These are phyloP conservation scores for Euryodendron excelsum DNA, from an alignment of 148 eudicot genomes.

Conservation along the genomic window DNA sequence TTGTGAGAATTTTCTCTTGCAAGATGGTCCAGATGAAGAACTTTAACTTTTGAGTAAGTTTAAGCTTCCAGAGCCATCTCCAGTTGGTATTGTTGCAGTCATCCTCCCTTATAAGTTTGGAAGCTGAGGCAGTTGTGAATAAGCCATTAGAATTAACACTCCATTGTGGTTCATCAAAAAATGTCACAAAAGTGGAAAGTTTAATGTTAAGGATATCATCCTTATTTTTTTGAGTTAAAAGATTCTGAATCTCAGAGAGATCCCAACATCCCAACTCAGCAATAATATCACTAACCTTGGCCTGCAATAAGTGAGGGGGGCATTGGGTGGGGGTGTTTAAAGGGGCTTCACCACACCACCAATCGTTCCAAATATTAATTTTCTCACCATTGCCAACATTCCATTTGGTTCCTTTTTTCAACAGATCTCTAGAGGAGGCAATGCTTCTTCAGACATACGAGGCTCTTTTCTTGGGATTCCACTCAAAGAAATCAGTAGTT, in stretches of 20 bases:
- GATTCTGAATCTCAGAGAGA: neutral
- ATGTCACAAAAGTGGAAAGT: neutral
- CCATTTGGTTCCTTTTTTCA: neutral
- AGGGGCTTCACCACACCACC: neutral
- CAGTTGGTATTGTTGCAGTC: neutral
- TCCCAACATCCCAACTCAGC: neutral
- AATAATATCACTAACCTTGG: neutral
- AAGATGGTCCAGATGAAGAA: neutral
- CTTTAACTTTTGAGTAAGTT: neutral
- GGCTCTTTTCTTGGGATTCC: neutral
- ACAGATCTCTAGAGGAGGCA: neutral
- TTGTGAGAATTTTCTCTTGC: neutral
- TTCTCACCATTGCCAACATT: neutral
- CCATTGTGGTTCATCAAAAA: neutral
- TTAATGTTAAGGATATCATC: neutral
- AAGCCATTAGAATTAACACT: neutral
- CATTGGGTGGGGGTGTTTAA: no score
- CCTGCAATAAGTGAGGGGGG: neutral
- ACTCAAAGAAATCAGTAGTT: neutral
- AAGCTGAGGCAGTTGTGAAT: neutral
- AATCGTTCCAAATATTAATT: neutral
- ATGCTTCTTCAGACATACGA: neutral
- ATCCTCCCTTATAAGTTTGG: neutral
- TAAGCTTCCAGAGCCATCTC: neutral
- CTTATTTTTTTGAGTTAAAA: no score